A percentile compares a stretch with the other conserved stretches of the same genome.
Evolutionary conservation across 495 filamentous ascomycete species (phyloP).

Genomic region (Lasiosphaeria ovina): DNA sequence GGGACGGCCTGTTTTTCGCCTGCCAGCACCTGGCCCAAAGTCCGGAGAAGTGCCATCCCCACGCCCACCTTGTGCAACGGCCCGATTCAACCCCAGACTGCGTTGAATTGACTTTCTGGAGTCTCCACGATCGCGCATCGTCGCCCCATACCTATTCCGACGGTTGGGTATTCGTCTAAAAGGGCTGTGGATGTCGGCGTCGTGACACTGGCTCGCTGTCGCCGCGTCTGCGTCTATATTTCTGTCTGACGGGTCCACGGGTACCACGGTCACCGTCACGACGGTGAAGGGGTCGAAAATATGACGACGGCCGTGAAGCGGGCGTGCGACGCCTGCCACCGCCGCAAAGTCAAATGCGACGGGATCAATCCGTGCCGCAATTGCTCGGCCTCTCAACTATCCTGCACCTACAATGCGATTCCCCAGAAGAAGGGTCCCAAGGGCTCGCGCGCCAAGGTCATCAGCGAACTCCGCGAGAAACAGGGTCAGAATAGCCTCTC

Average conservation of each 20-base stretch:
- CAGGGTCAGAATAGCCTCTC: slow-evolving; percentile 59
- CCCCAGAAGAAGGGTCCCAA: slow-evolving; percentile 87
- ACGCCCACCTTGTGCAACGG: slow-evolving; percentile 24
- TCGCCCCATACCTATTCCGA: slow-evolving; percentile 17
- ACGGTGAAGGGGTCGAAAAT: slow-evolving; percentile 10
- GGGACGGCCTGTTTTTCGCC: slow-evolving; percentile 3
- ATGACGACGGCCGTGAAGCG: slow-evolving; percentile 61
- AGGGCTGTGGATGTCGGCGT: slow-evolving; percentile 27
- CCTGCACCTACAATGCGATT: slow-evolving; percentile 78
- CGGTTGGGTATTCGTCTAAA: slow-evolving; percentile 21
- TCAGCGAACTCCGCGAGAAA: slow-evolving; percentile 69
- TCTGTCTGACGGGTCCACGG: slow-evolving; percentile 13
- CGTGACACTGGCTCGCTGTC: slow-evolving; percentile 22
- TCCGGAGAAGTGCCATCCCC: slow-evolving; percentile 6
- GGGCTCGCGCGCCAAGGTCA: slow-evolving; percentile 76
- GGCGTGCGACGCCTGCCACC: slow-evolving; percentile 80
- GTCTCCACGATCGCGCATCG: slow-evolving; percentile 32
- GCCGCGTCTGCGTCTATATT: slow-evolving; percentile 16
- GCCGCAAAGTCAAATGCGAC: slow-evolving; percentile 79
- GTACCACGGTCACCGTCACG: slow-evolving; percentile 14
- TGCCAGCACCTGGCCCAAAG: background rate
- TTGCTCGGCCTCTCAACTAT: slow-evolving; percentile 63
- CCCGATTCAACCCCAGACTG: slow-evolving; percentile 34
- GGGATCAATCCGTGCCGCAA: slow-evolving; percentile 69
- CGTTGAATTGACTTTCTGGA: slow-evolving; percentile 30